These are phyloP conservation scores for Pleurotus cornucopiae DNA, from an alignment of 768 basidiomycete genomes.

Conservation along the genomic window DNA sequence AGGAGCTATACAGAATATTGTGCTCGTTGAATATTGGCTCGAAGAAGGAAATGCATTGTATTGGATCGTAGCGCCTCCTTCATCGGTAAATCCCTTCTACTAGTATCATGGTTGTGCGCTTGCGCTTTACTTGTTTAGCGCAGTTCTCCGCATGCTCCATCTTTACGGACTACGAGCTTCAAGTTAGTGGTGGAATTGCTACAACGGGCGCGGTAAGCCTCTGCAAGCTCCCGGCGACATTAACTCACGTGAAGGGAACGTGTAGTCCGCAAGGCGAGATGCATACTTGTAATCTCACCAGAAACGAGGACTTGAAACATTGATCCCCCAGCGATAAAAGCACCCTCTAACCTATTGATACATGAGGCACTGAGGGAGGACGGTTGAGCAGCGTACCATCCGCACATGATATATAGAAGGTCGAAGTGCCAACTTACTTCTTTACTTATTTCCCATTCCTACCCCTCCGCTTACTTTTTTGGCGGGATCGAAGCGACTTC, in stretches of 20 bases:
- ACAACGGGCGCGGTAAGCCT: too few species aligned
- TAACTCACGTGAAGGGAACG: constrained; percentile 6
- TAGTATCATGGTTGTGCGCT: too few species aligned
- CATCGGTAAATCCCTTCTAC: too few species aligned
- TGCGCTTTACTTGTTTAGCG: too few species aligned
- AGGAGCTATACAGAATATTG: too few species aligned
- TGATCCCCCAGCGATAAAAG: constrained; percentile 2
- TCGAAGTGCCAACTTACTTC: neutral
- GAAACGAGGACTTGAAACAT: constrained; percentile 8
- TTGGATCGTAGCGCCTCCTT: too few species aligned
- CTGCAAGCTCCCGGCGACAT: neutral
- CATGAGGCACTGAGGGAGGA: constrained; percentile 3
- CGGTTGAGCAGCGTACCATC: too few species aligned
- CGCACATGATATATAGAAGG: constrained; percentile 3
- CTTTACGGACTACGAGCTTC: too few species aligned
- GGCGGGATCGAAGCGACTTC: neutral
- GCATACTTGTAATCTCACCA: neutral
- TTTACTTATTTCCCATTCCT: neutral
- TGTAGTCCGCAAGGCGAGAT: constrained; percentile 1
- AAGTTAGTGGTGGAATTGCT: too few species aligned
- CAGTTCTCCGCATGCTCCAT: too few species aligned
- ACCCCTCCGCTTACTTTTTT: neutral
- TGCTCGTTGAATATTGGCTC: too few species aligned
- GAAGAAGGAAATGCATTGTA: too few species aligned
- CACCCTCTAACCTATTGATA: constrained; percentile 3